These are phyloP conservation scores for Trichosporon coremiiforme DNA, from an alignment of 1,284 basidiomycete species.

Conservation along the genomic window DNA sequence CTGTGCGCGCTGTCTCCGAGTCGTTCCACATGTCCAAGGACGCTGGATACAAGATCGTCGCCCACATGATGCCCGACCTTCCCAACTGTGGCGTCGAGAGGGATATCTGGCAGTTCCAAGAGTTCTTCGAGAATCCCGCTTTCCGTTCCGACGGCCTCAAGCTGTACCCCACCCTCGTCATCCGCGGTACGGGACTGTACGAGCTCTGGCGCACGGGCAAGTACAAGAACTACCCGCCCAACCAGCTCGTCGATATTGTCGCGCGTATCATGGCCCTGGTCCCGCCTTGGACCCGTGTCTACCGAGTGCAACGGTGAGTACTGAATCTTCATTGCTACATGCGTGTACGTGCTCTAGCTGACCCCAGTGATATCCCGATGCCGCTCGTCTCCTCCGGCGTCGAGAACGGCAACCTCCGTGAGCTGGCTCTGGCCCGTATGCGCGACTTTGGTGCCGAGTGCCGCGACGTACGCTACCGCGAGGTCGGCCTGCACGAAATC, in stretches of 20 bases:
- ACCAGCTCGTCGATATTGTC: conserved; percentile 95
- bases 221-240: conserved; percentile 99
- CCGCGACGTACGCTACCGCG: conserved; percentile 94
- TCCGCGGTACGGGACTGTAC: conserved; percentile 95
- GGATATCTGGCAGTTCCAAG: conserved; percentile 92
- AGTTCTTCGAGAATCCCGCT: conserved; percentile 97
- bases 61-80: conserved; percentile 97
- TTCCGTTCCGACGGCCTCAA: conserved; percentile 97
- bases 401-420: conserved; percentile 96
- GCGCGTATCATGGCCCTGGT: conserved; percentile 95
- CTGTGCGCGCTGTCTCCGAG: conserved; percentile 94
- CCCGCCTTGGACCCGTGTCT: conserved; percentile 98
- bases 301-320: conserved; percentile 85
- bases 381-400: conserved; percentile 94
- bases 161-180: conserved; percentile 97
- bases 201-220: conserved; percentile 94
- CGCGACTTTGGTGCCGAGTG: conserved; percentile 98
- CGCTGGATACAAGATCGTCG: conserved; percentile 98
- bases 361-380: conserved; percentile 83
- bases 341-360: background rate
- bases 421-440: conserved; percentile 95
- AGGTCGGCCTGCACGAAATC: conserved; percentile 99
- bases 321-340: background rate
- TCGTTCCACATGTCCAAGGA: conserved; percentile 99
- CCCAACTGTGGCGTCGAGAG: conserved; percentile 97